These are phyloP conservation scores for Cordia subcordata DNA, from an alignment of 257 asterid genomes.

Conservation along the genomic window DNA sequence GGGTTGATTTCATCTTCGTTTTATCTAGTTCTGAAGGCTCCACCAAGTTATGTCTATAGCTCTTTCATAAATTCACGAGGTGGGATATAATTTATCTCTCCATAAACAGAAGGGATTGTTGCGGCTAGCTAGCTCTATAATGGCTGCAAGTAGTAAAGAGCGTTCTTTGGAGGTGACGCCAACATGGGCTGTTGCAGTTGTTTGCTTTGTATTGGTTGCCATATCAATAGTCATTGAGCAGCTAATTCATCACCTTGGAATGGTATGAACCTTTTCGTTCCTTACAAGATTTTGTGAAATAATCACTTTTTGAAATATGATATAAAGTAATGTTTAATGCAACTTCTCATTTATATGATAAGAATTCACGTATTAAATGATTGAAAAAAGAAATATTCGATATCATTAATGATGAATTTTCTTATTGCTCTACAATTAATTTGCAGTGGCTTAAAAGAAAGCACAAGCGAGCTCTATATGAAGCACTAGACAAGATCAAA, in stretches of 20 bases:
- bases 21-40: no score
- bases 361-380: no score
- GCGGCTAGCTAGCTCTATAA: neutral
- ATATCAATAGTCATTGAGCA: constrained; percentile 16
- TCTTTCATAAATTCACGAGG: neutral
- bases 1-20: no score
- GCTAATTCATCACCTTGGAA: constrained; percentile 17
- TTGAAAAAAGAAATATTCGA: no score
- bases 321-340: no score
- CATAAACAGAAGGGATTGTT: neutral
- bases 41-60: no score
- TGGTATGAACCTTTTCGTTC: neutral
- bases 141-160: constrained; percentile 11
- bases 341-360: no score
- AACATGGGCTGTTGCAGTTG: constrained; percentile 21
- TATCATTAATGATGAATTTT: neutral
- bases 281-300: neutral
- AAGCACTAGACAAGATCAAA: constrained; percentile 33
- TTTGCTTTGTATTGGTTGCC: constrained; percentile 19
- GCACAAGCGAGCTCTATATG: constrained; percentile 19
- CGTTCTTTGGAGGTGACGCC: constrained; percentile 18
- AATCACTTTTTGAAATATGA: no score
- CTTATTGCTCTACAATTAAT: neutral
- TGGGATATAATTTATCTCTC: neutral
- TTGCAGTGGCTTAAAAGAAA: constrained; percentile 24